Evolutionary conservation across 257 asterid genomes (phyloP), one percentile per base, ranked within the genome.

Genomic region (Penstemon davidsonii): DNA sequence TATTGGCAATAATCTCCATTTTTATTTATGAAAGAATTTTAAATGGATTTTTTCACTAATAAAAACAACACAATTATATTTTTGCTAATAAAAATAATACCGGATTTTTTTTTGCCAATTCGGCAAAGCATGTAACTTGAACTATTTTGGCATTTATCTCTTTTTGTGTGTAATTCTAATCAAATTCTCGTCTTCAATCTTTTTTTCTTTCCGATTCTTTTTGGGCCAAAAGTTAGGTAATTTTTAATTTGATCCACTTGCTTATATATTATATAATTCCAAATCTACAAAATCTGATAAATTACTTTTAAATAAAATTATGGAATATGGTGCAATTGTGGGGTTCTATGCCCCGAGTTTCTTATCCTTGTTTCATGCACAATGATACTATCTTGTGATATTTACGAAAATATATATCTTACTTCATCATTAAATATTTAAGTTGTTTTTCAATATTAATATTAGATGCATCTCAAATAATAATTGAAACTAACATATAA

Each of bases 321-420:
- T 15, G 53, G 78, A 68, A 55, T 56, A 55, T 53, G 53, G 51
- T 40, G 82, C 73, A 55, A 58, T 77, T 55, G 76, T 77, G 78
- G 78, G 73, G 71, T 71, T 70, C 73, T 39, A 65, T 74, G 79
- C 60, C 39, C 57, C 55, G 6, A 44, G 47, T 60, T 66, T 62
- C 39, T 56, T 72, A 47, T 55, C 71, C 46, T 6, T 42, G 39
- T 46, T 63, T 63, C 33, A 33, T 25, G 15, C 40, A 33, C 59
- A n/a, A 53, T 9, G 54, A 2, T 5, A 49, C 1, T 46, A 9
- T 46, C 51, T 9, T 46, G 11, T 46, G 8, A 12, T 46, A 3
- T 7, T 46, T 3, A 46, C 51, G 12, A 46, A 46, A 46, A 46
- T 6, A 6, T 46, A 46, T 46, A 8, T 7, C 45, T 4, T 3